These are phyloP conservation scores for Anthracocystis setariae DNA, from an alignment of 1,284 basidiomycete genomes.

Conservation along the genomic window DNA sequence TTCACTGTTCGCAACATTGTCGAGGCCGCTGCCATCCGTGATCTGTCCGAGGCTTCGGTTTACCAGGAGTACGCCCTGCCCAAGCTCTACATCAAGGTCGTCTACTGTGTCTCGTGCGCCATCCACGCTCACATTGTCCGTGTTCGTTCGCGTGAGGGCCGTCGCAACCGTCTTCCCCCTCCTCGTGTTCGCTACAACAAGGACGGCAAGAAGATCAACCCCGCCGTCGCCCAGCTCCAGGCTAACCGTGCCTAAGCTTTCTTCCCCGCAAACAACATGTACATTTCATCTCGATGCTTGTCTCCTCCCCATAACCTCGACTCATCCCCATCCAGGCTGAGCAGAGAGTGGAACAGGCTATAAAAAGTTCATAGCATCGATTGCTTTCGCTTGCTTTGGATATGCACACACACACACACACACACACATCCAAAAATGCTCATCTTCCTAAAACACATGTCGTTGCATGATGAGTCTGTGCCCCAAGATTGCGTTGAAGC, in stretches of 20 bases:
- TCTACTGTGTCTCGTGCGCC: conserved; percentile 98
- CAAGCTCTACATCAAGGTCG: conserved; percentile 99
- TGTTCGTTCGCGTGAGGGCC: conserved; percentile 65
- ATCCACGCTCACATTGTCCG: conserved; percentile 89
- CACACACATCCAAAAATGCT: conserved; percentile 11
- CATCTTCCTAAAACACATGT: conserved; percentile 16
- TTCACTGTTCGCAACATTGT: conserved; percentile 99
- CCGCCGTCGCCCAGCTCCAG: conserved; percentile 60
- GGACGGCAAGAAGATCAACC: conserved; percentile 82
- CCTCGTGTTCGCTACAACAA: conserved; percentile 92
- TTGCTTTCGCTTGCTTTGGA: not conserved
- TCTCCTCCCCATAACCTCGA: not conserved
- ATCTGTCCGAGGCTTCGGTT: conserved; percentile 95
- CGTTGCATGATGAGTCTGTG: no score
- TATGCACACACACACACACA: conserved; percentile 12
- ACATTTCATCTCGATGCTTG: conserved; percentile 8
- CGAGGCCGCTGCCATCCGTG: conserved; percentile 95
- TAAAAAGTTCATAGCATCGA: not conserved
- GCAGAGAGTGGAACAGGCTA: no score
- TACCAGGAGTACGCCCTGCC: conserved; percentile 96
- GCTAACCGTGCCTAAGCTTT: conserved; percentile 35
- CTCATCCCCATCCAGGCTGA: not conserved
- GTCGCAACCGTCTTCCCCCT: conserved; percentile 74
- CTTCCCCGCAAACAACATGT: conserved; percentile 14
- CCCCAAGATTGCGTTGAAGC: no score